These are phyloP conservation scores for Auricularia heimuer DNA, from an alignment of 768 basidiomycete genomes.

Conservation along the genomic window DNA sequence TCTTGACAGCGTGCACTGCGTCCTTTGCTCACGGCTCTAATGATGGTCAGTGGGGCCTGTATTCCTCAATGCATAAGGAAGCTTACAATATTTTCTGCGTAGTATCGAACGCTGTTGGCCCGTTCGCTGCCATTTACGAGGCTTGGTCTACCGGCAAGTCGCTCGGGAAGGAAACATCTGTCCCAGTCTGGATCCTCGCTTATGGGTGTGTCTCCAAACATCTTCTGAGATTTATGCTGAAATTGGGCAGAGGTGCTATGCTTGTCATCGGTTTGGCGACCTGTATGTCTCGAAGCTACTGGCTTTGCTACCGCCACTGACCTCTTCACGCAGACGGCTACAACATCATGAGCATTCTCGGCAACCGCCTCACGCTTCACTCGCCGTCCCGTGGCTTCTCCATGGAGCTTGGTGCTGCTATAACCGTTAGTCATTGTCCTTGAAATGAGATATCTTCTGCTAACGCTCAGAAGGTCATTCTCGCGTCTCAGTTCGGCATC, in stretches of 20 bases:
- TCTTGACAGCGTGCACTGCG: constrained; percentile 30
- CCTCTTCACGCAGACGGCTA: constrained; percentile 3
- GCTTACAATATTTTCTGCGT: not conserved
- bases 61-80: constrained; percentile 11
- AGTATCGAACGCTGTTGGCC: constrained; percentile 9
- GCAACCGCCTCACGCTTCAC: constrained; percentile 25
- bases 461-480: constrained; percentile 15
- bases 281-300: not conserved
- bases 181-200: constrained; percentile 30
- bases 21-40: constrained; percentile 36
- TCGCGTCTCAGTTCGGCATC: constrained; percentile 28
- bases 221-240: not conserved
- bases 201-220: constrained; percentile 15
- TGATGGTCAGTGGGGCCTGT: constrained; percentile 16
- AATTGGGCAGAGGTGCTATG: not conserved
- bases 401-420: constrained; percentile 34
- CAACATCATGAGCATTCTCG: constrained; percentile 14
- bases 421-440: constrained; percentile 18
- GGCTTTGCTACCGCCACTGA: not conserved
- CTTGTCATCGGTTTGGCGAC: constrained; percentile 22
- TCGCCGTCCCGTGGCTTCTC: constrained; percentile 32
- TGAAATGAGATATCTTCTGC: not conserved
- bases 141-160: constrained; percentile 24
- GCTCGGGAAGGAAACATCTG: constrained; percentile 17
- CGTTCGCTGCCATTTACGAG: constrained; percentile 13